A percentile compares a stretch with the other conserved stretches of the same genome.
phyloP scores from a whole-genome alignment of 768 basidiomycete species.

The Agrocybe praecox region DNA sequence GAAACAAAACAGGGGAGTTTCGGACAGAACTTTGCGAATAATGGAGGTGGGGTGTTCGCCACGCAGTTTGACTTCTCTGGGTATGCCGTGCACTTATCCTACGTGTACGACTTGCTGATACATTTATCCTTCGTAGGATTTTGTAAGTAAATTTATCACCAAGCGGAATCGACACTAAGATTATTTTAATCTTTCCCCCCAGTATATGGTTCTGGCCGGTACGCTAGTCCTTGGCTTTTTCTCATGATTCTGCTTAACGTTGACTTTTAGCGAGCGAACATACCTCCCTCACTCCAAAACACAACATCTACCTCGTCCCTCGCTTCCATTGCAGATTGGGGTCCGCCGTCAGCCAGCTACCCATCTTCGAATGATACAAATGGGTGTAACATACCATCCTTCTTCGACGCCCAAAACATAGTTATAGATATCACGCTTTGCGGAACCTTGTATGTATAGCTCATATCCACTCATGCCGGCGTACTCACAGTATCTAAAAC shows the following conservation, averaged over 20 bases:
- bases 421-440: conserved; percentile 58
- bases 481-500: not conserved
- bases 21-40: conserved; percentile 46
- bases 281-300: conserved; percentile 33
- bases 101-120: no score
- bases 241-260: not conserved
- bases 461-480: not conserved
- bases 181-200: not conserved
- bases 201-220: not conserved
- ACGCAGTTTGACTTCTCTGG: conserved; percentile 64
- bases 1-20: conserved; percentile 45
- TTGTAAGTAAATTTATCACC: not conserved
- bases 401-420: conserved; percentile 48
- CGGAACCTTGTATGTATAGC: conserved; percentile 37
- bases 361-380: conserved; percentile 19
- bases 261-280: conserved; percentile 30
- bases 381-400: conserved; percentile 41
- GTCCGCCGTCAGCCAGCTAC: conserved; percentile 40
- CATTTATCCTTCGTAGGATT: not conserved
- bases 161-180: not conserved
- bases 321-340: conserved; percentile 39
- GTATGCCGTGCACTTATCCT: conserved; percentile 10
- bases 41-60: conserved; percentile 60
- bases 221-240: not conserved
- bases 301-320: conserved; percentile 31